Percentiles rank a stretch among this genome's conserved stretches.
Conservation (phyloP, 495 filamentous ascomycete species). For the Neohortaea acidophila region DNA sequence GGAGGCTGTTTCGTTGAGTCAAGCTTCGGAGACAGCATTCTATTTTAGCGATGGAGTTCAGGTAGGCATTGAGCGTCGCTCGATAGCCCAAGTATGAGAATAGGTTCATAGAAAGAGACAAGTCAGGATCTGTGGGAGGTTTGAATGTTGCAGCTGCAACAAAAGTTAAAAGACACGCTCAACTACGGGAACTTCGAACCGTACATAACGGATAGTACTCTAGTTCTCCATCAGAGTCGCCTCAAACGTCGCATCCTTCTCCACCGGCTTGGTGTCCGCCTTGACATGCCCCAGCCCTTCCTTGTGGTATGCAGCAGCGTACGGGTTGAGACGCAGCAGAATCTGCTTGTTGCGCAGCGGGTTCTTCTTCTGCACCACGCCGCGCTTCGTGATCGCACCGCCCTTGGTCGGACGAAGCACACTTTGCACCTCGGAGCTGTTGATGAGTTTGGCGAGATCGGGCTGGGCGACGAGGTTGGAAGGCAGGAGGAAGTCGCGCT, state of each 20-base stretch:
- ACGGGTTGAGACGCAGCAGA: slow-evolving; percentile 91
- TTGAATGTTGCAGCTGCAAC: no score
- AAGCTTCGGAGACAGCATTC: no score
- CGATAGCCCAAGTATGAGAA: no score
- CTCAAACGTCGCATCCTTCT: slow-evolving; percentile 7
- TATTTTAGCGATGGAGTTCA: no score
- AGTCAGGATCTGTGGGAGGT: no score
- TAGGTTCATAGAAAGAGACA: no score
- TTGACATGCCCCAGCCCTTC: slow-evolving; percentile 57
- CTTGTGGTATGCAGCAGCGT: slow-evolving; percentile 74
- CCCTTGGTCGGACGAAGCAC: slow-evolving; percentile 82
- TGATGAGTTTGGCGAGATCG: slow-evolving; percentile 91
- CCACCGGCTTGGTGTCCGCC: slow-evolving; percentile 40
- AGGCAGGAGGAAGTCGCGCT: slow-evolving; percentile 96
- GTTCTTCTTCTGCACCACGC: slow-evolving; percentile 96
- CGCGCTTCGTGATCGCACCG: slow-evolving; percentile 76
- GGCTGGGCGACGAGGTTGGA: slow-evolving; percentile 76
- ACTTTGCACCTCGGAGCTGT: slow-evolving; percentile 93
- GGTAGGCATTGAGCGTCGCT: no score
- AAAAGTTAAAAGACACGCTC: no score
- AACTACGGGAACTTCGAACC: no score
- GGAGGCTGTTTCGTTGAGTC: slow-evolving; percentile 27
- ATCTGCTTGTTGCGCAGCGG: slow-evolving; percentile 96
- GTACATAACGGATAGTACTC: no score
- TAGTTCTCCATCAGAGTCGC: slow-evolving; percentile 16